Evolutionary conservation across 768 basidiomycete genomes (phyloP).

Genomic region (Tylopilus sp.): DNA sequence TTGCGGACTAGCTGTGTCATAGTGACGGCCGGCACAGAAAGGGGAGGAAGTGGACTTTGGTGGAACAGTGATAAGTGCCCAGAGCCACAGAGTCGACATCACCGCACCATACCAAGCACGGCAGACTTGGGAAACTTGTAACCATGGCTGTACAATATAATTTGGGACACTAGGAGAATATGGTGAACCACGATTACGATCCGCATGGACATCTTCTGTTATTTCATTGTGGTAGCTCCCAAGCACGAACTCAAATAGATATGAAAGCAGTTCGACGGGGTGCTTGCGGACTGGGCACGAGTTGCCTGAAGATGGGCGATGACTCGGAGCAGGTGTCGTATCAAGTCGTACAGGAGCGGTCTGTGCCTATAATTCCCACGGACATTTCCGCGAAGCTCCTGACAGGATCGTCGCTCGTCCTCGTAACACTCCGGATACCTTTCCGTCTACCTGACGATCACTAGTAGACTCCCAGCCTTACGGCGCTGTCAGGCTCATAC

Average conservation of each 20-base stretch:
- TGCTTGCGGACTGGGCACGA: not conserved
- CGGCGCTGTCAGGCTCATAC: no score
- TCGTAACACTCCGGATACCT: no score
- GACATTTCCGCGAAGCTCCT: no score
- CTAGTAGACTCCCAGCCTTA: no score
- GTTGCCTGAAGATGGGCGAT: no score
- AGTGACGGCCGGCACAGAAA: not conserved
- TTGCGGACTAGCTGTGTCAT: not conserved
- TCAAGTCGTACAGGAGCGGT: no score
- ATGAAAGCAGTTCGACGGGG: not conserved
- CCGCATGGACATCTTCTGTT: not conserved
- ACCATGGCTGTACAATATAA: not conserved
- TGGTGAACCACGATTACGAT: no score
- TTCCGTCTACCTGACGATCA: no score
- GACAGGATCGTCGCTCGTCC: no score
- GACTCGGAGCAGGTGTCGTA: no score
- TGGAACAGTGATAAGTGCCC: not conserved
- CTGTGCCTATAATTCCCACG: no score
- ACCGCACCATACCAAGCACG: not conserved
- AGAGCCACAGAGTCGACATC: not conserved
- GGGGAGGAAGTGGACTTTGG: not conserved
- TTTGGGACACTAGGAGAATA: no score
- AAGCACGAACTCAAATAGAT: not conserved
- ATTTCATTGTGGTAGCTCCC: not conserved
- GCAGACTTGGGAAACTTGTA: not conserved